Evolutionary conservation across 768 basidiomycete genomes (phyloP).

Genomic region (Paxillus involutus): DNA sequence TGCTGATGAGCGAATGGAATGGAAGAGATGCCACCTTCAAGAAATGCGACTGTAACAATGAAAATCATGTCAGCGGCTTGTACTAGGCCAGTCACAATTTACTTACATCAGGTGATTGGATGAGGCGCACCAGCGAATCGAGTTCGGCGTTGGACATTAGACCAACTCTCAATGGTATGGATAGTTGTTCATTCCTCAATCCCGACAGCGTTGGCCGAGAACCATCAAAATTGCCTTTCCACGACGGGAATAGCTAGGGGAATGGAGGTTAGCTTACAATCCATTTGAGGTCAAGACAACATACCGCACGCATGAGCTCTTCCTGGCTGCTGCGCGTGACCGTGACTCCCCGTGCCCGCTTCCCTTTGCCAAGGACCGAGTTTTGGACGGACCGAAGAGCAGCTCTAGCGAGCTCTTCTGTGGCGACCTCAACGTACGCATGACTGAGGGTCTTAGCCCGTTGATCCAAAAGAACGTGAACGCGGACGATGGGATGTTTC

Average conservation of each 20-base stretch:
- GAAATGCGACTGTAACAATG: slow-evolving; percentile 66
- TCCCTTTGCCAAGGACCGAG: slow-evolving; percentile 71
- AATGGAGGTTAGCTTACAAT: slow-evolving; percentile 1
- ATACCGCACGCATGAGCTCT: slow-evolving; percentile 78
- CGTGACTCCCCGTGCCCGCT: slow-evolving; percentile 80
- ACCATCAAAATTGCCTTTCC: slow-evolving; percentile 75
- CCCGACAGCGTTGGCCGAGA: slow-evolving; percentile 67
- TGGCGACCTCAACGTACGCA: slow-evolving; percentile 74
- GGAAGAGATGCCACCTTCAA: slow-evolving; percentile 82
- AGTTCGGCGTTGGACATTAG: slow-evolving; percentile 69
- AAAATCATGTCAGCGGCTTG: slow-evolving; percentile 12
- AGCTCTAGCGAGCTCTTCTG: slow-evolving; percentile 60
- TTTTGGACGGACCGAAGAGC: slow-evolving; percentile 57
- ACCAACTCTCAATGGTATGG: slow-evolving; percentile 61
- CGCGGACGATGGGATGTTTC: slow-evolving; percentile 59
- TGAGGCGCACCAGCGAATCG: slow-evolving; percentile 62
- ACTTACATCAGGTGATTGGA: slow-evolving; percentile 76
- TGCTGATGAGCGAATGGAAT: slow-evolving; percentile 66
- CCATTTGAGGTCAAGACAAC: slow-evolving; percentile 2
- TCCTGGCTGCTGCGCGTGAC: slow-evolving; percentile 78
- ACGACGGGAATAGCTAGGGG: slow-evolving; percentile 73
- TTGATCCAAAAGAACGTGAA: slow-evolving; percentile 76
- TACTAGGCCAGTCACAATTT: background rate
- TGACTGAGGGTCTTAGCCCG: slow-evolving; percentile 86
- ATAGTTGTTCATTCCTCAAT: slow-evolving; percentile 55